A percentile compares a stretch with the other conserved stretches of the same genome.
These are phyloP conservation scores for Gnomoniopsis sp. DNA, from an alignment of 2,329 filamentous ascomycete species.

Conservation along the genomic window DNA sequence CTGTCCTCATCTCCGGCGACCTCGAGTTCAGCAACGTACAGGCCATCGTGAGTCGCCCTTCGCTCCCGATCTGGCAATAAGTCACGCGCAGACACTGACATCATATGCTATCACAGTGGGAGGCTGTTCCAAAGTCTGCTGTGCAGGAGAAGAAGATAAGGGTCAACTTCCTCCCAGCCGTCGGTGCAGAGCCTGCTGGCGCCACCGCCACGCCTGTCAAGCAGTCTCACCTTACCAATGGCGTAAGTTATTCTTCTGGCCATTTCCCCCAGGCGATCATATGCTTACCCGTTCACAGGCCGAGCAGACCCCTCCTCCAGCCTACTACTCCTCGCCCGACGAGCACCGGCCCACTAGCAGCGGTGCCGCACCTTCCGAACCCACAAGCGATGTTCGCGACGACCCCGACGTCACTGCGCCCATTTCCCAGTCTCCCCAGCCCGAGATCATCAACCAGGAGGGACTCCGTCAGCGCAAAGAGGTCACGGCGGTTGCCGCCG, in stretches of 20 bases:
- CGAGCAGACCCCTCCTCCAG: slow-evolving; percentile 29
- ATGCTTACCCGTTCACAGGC: slow-evolving; percentile 22
- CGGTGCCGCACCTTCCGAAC: slow-evolving; percentile 18
- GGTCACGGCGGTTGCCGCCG: slow-evolving; percentile 26
- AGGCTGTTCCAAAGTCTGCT: slow-evolving; percentile 69
- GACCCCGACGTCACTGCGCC: slow-evolving; percentile 20
- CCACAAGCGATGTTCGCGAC: slow-evolving; percentile 19
- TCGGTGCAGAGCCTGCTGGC: slow-evolving; percentile 36
- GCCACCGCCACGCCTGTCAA: slow-evolving; percentile 28
- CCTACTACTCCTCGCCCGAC: slow-evolving; percentile 30
- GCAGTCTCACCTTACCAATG: slow-evolving; percentile 23
- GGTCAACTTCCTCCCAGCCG: slow-evolving; percentile 73
- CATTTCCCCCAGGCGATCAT: neutral
- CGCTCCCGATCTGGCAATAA: no score
- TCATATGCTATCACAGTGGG: slow-evolving; percentile 57
- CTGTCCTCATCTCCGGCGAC: slow-evolving; percentile 76
- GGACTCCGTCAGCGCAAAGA: slow-evolving; percentile 79
- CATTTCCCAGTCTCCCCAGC: slow-evolving; percentile 21
- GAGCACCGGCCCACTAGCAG: slow-evolving; percentile 22
- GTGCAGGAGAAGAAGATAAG: slow-evolving; percentile 96
- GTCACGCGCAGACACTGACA: slow-evolving; percentile 20
- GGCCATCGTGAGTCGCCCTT: slow-evolving; percentile 66
- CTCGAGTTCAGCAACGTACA: slow-evolving; percentile 80
- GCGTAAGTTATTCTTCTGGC: slow-evolving; percentile 22
- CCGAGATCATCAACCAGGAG: slow-evolving; percentile 70